A percentile compares a stretch with the other conserved stretches of the same genome.
Conservation (phyloP, 352 stramenopile genomes). For the Peronosclerospora sorghi region DNA sequence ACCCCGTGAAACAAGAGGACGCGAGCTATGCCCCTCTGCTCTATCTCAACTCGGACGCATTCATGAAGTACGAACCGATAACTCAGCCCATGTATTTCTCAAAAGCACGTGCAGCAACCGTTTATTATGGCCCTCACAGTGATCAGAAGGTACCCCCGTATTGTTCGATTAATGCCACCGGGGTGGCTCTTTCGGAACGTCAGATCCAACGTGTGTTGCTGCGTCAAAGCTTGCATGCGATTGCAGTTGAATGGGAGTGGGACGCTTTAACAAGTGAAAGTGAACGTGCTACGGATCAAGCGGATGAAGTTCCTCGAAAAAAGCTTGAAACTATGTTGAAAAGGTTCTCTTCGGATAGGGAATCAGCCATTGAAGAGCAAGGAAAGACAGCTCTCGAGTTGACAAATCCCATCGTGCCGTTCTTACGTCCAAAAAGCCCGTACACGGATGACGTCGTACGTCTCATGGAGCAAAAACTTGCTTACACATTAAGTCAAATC, state of each 20-base stretch:
- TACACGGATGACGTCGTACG: slow-evolving; percentile 31
- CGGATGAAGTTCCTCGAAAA: slow-evolving; percentile 6
- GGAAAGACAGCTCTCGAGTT: slow-evolving; percentile 1
- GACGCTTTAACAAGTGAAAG: slow-evolving; percentile 12
- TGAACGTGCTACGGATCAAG: slow-evolving; percentile 11
- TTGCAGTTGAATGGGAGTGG: slow-evolving; percentile 13
- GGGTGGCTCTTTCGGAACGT: slow-evolving; percentile 21
- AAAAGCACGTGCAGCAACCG: slow-evolving; percentile 29
- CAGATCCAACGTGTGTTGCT: slow-evolving; percentile 31
- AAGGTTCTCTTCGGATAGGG: not conserved
- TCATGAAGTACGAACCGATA: slow-evolving; percentile 32
- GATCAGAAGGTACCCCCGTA: slow-evolving; percentile 33
- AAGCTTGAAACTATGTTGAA: slow-evolving; percentile 18
- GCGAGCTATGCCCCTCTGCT: slow-evolving; percentile 20
- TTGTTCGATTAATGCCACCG: slow-evolving; percentile 45
- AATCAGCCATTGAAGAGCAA: slow-evolving; percentile 10
- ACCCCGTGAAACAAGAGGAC: slow-evolving; percentile 20
- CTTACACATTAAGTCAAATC: slow-evolving; percentile 26
- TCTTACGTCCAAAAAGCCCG: slow-evolving; percentile 62
- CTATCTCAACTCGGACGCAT: slow-evolving; percentile 65
- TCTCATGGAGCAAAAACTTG: slow-evolving; percentile 18
- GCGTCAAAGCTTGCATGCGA: slow-evolving; percentile 34
- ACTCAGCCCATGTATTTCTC: slow-evolving; percentile 40
- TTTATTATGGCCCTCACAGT: slow-evolving; percentile 37
- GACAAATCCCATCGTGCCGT: slow-evolving; percentile 9